Conservation (phyloP, 2,329 filamentous ascomycete species). For the Sclerotinia subarctica region DNA sequence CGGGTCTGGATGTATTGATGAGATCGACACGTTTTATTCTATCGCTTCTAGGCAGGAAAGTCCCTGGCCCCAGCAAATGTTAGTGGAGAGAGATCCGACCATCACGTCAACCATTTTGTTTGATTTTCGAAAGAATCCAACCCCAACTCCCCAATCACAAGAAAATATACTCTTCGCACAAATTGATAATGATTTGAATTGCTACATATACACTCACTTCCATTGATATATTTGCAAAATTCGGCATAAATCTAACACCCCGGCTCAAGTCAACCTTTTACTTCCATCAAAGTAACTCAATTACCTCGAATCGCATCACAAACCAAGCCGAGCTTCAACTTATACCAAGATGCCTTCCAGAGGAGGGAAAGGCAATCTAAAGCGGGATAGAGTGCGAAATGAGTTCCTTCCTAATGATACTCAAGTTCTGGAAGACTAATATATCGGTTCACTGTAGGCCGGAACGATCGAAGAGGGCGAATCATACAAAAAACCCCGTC, state of each 20-base stretch:
- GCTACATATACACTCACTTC: not conserved
- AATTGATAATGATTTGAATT: not conserved
- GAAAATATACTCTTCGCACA: conserved; percentile 6
- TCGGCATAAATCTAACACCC: not conserved
- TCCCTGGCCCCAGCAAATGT: not conserved
- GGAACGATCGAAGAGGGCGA: conserved; percentile 32
- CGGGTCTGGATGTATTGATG: not conserved
- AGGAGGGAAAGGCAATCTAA: not conserved
- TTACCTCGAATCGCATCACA: not conserved
- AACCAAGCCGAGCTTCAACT: not conserved
- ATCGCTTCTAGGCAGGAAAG: conserved; percentile 1
- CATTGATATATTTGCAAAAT: not conserved
- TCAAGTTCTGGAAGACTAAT: conserved; percentile 25
- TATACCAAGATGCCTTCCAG: conserved; percentile 4
- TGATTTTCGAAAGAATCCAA: not conserved
- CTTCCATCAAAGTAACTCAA: not conserved
- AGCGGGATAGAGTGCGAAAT: conserved; percentile 17
- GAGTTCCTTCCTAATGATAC: not conserved
- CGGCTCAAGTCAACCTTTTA: not conserved
- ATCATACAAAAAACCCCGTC: conserved; percentile 74
- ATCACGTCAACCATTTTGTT: too few species aligned
- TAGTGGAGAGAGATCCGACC: too few species aligned
- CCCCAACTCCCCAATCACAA: conserved; percentile 2
- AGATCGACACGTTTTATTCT: not conserved
- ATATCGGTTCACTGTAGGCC: conserved; percentile 24